Evolutionary conservation across 2,329 filamentous ascomycete species (phyloP).

Genomic region (Monosporascus sp.): DNA sequence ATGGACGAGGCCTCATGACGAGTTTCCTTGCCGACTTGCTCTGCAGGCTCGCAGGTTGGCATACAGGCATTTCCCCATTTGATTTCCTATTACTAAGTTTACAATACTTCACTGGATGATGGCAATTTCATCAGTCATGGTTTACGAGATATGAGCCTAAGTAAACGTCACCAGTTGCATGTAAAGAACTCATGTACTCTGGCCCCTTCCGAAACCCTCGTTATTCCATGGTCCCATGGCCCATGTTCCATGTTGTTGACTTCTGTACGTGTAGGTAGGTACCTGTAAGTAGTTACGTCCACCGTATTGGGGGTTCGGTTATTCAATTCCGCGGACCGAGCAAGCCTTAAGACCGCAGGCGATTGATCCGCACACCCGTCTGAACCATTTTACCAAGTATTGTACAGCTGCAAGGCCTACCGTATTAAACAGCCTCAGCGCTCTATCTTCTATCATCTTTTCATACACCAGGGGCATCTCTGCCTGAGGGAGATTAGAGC

Average conservation of each 20-base stretch:
- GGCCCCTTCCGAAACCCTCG: conserved; percentile 3
- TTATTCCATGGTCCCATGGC: background rate
- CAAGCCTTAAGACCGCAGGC: no score
- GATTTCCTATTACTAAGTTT: conserved; percentile 17
- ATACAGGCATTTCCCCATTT: conserved; percentile 12
- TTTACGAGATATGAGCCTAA: conserved; percentile 16
- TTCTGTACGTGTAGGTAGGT: background rate
- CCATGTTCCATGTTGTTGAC: background rate
- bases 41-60: conserved; percentile 7
- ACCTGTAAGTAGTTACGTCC: no score
- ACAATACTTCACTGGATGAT: conserved; percentile 11
- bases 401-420: no score
- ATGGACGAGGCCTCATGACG: conserved; percentile 18
- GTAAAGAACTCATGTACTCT: conserved; percentile 10
- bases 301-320: no score
- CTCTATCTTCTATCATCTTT: no score
- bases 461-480: no score
- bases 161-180: conserved; percentile 15
- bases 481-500: no score
- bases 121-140: conserved; percentile 6
- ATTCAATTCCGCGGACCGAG: no score
- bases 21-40: conserved; percentile 10
- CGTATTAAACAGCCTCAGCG: no score
- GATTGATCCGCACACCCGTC: no score
- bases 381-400: no score